Conservation (phyloP, 1,284 basidiomycete genomes). For the Xanthoconium separans region DNA sequence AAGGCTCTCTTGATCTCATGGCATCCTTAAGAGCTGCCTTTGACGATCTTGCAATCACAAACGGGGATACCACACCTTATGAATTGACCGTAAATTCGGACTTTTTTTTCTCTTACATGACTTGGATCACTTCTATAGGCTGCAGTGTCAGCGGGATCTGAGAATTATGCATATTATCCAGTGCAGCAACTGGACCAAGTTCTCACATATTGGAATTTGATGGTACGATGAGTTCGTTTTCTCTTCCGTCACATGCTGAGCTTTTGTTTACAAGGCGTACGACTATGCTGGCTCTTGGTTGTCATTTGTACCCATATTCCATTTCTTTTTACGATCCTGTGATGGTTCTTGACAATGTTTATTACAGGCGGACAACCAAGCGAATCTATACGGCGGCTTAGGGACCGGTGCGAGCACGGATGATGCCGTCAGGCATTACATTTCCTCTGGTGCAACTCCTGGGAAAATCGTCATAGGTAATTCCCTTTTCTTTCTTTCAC, state of each 20-base stretch:
- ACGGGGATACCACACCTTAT: conserved; percentile 62
- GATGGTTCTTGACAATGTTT: neutral
- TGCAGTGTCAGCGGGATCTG: conserved; percentile 62
- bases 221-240: conserved; percentile 51
- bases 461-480: conserved; percentile 78
- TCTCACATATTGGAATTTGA: conserved; percentile 88
- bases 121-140: conserved; percentile 15
- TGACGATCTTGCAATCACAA: conserved; percentile 46
- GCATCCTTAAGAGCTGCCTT: conserved; percentile 58
- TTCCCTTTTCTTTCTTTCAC: conserved; percentile 8
- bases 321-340: neutral
- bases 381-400: conserved; percentile 72
- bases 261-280: conserved; percentile 52
- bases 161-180: conserved; percentile 64
- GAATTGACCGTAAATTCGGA: conserved; percentile 44
- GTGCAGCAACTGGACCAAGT: conserved; percentile 74
- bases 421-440: conserved; percentile 66
- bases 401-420: conserved; percentile 70
- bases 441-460: conserved; percentile 63
- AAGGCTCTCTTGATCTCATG: conserved; percentile 58
- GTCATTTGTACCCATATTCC: conserved; percentile 37
- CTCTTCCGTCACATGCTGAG: conserved; percentile 1
- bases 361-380: conserved; percentile 69
- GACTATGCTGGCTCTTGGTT: conserved; percentile 77
- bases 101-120: neutral